These are phyloP conservation scores for Gracilaria gracilis DNA, from an alignment of 23 red algal genomes.

Conservation along the genomic window DNA sequence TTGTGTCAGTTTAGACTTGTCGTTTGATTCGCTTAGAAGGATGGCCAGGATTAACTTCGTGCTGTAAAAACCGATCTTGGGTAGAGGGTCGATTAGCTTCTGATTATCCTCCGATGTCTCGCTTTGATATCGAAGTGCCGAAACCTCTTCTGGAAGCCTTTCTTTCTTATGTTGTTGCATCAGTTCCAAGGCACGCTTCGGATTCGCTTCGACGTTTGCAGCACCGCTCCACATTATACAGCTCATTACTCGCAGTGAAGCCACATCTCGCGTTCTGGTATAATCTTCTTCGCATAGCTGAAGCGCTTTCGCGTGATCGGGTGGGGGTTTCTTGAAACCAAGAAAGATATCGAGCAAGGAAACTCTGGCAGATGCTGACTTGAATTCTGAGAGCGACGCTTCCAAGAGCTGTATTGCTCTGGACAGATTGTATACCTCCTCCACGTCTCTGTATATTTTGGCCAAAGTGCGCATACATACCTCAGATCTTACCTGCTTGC, in stretches of 20 bases:
- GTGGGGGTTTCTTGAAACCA: neutral
- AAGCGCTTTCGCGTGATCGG: neutral
- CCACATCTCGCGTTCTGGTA: neutral
- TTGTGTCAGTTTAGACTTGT: neutral
- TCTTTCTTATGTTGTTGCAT: neutral
- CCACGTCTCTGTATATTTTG: slow-evolving; percentile 2
- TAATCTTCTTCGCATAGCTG: neutral
- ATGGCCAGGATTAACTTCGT: slow-evolving; percentile 4
- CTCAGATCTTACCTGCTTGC: neutral
- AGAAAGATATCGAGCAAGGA: slow-evolving; percentile 3
- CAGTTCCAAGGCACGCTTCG: neutral
- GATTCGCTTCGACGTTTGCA: neutral
- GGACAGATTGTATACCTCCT: neutral
- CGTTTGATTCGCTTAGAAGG: neutral
- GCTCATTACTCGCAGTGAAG: neutral
- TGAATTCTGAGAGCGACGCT: neutral
- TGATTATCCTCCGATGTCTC: neutral
- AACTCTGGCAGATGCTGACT: neutral
- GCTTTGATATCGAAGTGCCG: neutral
- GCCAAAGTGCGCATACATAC: neutral
- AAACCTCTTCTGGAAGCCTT: neutral
- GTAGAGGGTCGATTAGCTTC: neutral
- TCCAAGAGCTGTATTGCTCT: neutral
- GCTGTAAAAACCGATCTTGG: neutral
- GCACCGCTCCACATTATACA: slow-evolving; percentile 19